Conservation (phyloP, 2,329 filamentous ascomycete genomes). For the Colletotrichum higginsianum region DNA sequence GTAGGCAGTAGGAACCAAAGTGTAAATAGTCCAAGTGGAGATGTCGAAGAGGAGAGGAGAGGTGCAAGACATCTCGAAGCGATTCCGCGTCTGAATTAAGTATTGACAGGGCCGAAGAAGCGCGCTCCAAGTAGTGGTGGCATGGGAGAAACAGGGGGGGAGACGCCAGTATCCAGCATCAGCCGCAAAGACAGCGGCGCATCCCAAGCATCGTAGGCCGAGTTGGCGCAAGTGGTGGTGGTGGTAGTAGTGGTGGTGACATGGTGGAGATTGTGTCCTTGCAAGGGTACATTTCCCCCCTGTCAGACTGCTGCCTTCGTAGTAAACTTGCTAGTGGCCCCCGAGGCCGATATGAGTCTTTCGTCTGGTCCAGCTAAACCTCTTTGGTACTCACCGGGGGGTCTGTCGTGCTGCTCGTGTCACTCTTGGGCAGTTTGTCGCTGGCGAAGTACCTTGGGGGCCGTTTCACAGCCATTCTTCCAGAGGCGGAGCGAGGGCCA, state of each 20-base stretch:
- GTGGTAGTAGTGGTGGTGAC: background rate
- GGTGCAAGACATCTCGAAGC: conserved; percentile 5
- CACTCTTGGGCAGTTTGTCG: conserved; percentile 6
- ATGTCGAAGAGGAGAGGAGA: conserved; percentile 19
- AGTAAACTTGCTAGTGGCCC: conserved; percentile 1
- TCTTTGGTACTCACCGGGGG: conserved; percentile 15
- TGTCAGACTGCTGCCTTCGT: conserved; percentile 38
- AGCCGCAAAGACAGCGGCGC: conserved; percentile 28
- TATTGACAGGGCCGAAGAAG: conserved; percentile 29
- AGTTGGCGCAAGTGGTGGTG: background rate
- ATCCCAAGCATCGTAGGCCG: conserved; percentile 13
- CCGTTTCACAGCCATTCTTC: conserved; percentile 19
- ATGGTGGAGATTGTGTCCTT: conserved; percentile 38
- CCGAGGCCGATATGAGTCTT: conserved; percentile 32
- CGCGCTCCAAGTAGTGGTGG: conserved; percentile 11
- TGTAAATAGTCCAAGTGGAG: conserved; percentile 39
- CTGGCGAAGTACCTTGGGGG: conserved; percentile 13
- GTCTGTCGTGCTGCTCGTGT: conserved; percentile 6
- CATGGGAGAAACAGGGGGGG: background rate
- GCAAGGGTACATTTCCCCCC: conserved; percentile 27
- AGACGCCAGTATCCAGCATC: conserved; percentile 5
- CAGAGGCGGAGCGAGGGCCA: conserved; percentile 27
- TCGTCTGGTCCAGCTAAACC: conserved; percentile 20
- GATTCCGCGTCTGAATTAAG: conserved; percentile 37
- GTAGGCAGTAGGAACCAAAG: conserved; percentile 22